Base-by-base conservation (phyloP, 83 land plant genomes). In the Picea mariana region DNA sequence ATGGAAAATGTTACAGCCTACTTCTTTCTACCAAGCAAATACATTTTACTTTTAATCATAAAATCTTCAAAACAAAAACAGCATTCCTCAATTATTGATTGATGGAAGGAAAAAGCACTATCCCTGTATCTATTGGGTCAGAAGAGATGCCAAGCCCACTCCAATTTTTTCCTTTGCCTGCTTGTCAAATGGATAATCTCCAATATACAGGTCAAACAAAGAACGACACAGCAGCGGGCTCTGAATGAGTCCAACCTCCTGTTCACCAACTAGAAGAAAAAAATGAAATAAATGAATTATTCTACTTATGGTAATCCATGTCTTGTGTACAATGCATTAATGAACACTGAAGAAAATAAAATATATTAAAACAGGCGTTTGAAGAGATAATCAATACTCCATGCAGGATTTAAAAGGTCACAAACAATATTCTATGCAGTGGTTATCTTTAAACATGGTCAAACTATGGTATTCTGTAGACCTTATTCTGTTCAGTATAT, bases 141-240 rank as follows among this genome's bases (percentile, higher is more conserved):
- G 75, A 75, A 93, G 72, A 38, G 94, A 89, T 15, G 92, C 92
- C 80, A 95, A 66, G n/a, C 84, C 83, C 63, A 81, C 81, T 26
- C 87, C 81, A 62, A 95, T 83, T 11, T 91, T 84, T 79, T 92
- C 94, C 83, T 94, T 97, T 59, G 94, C 98, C 40, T 69, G 82
- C 59, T 77, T 81, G 73, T 97, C 99, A 84, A 97, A 95, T 34
- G 99, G 93, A 55, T 96, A 93, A 4, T 96, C 95, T 12, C 99
- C 99, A 83, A 97, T 87, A 81, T 97, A 97, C 55, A 97, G 90
- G 84, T 97, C 97, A 40, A 97, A 87, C 24, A 97, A 83, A 9
- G 98, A 89, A n/a, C 88, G 85, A 83, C 97, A 96, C 82, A 97
- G 73, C 63, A 97, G 91, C 63, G 92, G 84, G 89, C 99, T 97